These are phyloP conservation scores for Marchantia paleacea DNA, from an alignment of 225 moss, liverwort and hornwort species.

Conservation along the genomic window DNA sequence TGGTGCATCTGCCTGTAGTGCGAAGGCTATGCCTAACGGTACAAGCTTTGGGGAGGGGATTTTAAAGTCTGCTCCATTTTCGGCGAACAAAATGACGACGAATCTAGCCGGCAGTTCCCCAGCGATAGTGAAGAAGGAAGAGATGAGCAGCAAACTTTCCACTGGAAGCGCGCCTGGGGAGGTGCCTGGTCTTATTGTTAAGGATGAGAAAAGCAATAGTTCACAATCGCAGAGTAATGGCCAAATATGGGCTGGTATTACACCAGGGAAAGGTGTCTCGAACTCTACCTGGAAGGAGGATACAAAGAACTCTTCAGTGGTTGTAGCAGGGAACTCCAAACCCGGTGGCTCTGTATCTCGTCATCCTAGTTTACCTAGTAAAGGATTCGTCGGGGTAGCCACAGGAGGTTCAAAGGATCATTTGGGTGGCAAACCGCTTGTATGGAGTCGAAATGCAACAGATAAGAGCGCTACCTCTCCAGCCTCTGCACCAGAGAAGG, in stretches of 20 bases:
- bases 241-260: slow-evolving; percentile 62
- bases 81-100: slow-evolving; percentile 51
- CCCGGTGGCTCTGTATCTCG: slow-evolving; percentile 44
- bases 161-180: slow-evolving; percentile 43
- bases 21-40: slow-evolving; percentile 59
- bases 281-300: slow-evolving; percentile 77
- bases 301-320: slow-evolving; percentile 54
- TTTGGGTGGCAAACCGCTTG: slow-evolving; percentile 62
- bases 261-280: slow-evolving; percentile 50
- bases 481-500: slow-evolving; percentile 54
- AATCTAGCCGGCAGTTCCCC: slow-evolving; percentile 30
- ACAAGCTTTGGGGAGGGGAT: slow-evolving; percentile 50
- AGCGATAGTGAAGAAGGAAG: slow-evolving; percentile 40
- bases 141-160: slow-evolving; percentile 44
- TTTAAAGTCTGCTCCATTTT: slow-evolving; percentile 35
- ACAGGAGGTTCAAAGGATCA: slow-evolving; percentile 61
- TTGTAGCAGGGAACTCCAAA: slow-evolving; percentile 42
- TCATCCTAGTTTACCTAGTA: slow-evolving; percentile 43
- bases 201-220: slow-evolving; percentile 81
- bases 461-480: slow-evolving; percentile 53
- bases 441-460: slow-evolving; percentile 61
- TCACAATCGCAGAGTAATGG: slow-evolving; percentile 80
- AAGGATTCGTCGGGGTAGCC: slow-evolving; percentile 52
- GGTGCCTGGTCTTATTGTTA: slow-evolving; percentile 40
- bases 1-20: slow-evolving; percentile 64